Evolutionary conservation across 2,329 filamentous ascomycete genomes (phyloP).

Genomic region (Fusarium duplospermum): DNA sequence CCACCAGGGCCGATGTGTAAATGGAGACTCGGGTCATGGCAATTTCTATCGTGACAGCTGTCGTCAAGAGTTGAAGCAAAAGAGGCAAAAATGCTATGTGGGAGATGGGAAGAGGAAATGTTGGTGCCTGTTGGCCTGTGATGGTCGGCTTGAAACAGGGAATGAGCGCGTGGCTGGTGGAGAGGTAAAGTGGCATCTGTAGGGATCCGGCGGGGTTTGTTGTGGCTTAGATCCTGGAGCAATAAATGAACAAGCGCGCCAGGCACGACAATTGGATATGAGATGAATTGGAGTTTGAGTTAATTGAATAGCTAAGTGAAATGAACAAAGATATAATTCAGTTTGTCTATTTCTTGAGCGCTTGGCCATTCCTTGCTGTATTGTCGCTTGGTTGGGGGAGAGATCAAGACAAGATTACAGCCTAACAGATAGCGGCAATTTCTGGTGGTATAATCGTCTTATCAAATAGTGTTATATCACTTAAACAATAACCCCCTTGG

Average conservation of each 20-base stretch:
- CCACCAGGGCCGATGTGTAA: constrained; percentile 57
- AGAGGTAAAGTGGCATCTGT: constrained; percentile 39
- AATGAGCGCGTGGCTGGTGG: constrained; percentile 24
- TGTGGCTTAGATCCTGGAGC: neutral
- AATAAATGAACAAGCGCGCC: neutral
- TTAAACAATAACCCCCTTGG: neutral
- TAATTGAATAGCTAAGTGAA: neutral
- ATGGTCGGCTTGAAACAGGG: constrained; percentile 28
- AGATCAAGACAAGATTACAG: neutral
- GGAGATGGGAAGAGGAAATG: constrained; percentile 31
- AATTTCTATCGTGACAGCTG: constrained; percentile 5
- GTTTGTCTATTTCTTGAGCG: neutral
- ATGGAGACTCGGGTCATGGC: constrained; percentile 59
- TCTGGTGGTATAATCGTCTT: neutral
- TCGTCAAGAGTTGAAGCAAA: neutral
- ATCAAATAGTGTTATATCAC: neutral
- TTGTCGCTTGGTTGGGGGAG: too few species aligned
- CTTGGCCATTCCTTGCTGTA: neutral
- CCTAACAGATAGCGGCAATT: neutral
- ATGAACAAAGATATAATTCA: neutral
- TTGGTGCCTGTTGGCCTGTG: constrained; percentile 34
- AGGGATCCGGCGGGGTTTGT: constrained; percentile 12
- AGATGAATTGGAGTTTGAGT: neutral
- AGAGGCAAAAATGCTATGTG: constrained; percentile 7
- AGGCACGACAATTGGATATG: neutral